Conservation (phyloP, 2,329 filamentous ascomycete species). For the Pyricularia pennisetigena region DNA sequence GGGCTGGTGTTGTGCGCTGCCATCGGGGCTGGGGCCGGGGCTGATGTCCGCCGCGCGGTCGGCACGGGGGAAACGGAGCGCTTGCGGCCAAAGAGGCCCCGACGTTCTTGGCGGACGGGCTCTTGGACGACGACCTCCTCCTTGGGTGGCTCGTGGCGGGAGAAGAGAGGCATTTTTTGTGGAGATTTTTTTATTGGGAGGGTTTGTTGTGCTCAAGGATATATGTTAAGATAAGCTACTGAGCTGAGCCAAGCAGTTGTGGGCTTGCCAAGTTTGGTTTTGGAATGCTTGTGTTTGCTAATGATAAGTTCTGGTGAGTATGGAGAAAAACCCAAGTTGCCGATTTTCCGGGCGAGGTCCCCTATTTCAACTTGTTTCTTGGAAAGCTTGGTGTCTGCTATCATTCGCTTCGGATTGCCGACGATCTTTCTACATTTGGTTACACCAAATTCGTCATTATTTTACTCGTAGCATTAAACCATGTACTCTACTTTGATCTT, state of each 20-base stretch:
- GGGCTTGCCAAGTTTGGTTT: background rate
- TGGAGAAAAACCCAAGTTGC: background rate
- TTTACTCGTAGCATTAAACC: background rate
- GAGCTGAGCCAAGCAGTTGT: background rate
- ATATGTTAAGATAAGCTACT: background rate
- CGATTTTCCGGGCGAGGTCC: background rate
- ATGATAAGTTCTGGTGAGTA: background rate
- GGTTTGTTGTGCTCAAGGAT: background rate
- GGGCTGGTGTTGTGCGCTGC: constrained; percentile 8
- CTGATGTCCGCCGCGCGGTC: constrained; percentile 12
- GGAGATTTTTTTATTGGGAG: background rate
- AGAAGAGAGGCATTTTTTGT: constrained; percentile 23
- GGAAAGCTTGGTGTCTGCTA: background rate
- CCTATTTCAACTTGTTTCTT: constrained; percentile 3
- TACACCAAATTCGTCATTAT: background rate
- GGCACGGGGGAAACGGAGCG: constrained; percentile 18
- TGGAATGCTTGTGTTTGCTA: background rate
- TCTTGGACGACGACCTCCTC: constrained; percentile 20
- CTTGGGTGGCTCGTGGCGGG: constrained; percentile 17
- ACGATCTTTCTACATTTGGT: background rate
- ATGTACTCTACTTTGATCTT: no score
- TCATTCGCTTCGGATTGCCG: background rate
- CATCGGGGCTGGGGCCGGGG: constrained; percentile 2
- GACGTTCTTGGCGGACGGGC: constrained; percentile 13
- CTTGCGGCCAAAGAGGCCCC: constrained; percentile 25